A percentile compares a stretch with the other conserved stretches of the same genome.
Evolutionary conservation across 179 eudicot genomes (phyloP).

Genomic region (Beta lomatogona): DNA sequence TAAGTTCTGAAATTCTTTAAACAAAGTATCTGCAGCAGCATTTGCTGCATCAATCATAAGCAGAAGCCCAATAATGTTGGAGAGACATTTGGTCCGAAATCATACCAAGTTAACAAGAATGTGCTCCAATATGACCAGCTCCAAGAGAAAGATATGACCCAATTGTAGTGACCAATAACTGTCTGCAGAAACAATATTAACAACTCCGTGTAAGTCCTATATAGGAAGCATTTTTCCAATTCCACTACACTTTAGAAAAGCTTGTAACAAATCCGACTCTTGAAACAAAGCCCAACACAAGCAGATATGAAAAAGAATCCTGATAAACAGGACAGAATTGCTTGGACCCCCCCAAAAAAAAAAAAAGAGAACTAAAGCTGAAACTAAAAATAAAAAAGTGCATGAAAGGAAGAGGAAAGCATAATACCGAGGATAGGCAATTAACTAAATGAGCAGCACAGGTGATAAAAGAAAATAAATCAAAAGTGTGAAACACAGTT

Average conservation of each 20-base stretch:
- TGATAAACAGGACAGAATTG: background rate
- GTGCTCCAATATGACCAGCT: slow-evolving; percentile 98
- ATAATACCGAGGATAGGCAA: background rate
- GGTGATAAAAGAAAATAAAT: background rate
- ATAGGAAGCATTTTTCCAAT: background rate
- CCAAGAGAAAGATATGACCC: slow-evolving; percentile 82
- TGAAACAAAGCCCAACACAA: background rate
- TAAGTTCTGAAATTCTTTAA: slow-evolving; percentile 13
- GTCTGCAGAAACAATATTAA: slow-evolving; percentile 53
- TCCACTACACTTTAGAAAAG: background rate
- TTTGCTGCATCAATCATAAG: slow-evolving; percentile 20
- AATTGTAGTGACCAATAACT: slow-evolving; percentile 42
- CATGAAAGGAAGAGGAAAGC: no score
- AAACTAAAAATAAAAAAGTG: no score
- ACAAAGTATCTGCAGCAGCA: background rate
- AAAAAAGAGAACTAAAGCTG: background rate
- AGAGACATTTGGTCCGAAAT: background rate
- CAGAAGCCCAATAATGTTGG: background rate
- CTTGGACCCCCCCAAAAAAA: background rate
- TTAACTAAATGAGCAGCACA: background rate
- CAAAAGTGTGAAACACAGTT: background rate
- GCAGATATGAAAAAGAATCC: background rate
- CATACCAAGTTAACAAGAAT: slow-evolving; percentile 87
- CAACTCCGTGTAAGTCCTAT: background rate
- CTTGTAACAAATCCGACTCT: background rate